phyloP scores from a whole-genome alignment of 202 grass and related monocot genomes.

The Bolboschoenoplectus hybrid region DNA sequence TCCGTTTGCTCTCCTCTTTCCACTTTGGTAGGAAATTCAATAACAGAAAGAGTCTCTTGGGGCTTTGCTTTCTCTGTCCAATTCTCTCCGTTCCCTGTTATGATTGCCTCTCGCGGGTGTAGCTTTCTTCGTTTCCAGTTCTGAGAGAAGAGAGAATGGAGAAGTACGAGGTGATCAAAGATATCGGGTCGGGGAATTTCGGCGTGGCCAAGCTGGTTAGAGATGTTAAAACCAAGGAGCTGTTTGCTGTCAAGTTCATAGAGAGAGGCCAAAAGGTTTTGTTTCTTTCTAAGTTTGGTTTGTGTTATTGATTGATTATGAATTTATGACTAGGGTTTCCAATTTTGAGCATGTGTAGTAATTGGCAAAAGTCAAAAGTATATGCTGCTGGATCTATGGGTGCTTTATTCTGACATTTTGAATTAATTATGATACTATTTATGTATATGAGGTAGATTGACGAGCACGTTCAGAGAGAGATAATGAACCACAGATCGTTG shows the following conservation, averaged over 20 bases:
- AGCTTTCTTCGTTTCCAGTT: constrained; percentile 12
- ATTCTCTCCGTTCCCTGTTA: constrained; percentile 33
- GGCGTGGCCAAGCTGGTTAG: constrained; percentile 85
- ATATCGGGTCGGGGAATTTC: constrained; percentile 93
- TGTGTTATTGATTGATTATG: not conserved
- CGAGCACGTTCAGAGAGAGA: constrained; percentile 97
- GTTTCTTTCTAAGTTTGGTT: constrained; percentile 2
- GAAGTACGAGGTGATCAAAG: constrained; percentile 79
- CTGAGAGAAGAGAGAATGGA: constrained; percentile 51
- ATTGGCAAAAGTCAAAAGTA: too few species aligned
- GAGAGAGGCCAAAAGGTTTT: constrained; percentile 93
- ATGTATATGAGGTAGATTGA: constrained; percentile 59
- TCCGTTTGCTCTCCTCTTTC: constrained; percentile 29
- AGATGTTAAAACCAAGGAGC: constrained; percentile 78
- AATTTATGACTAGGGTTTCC: too few species aligned
- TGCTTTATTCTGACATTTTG: not conserved
- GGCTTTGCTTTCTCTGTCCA: not conserved
- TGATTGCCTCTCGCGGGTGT: constrained; percentile 19
- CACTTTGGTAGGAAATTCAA: constrained; percentile 33
- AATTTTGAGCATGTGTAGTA: too few species aligned
- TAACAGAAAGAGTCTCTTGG: not conserved
- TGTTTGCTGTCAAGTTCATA: constrained; percentile 87
- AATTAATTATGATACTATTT: constrained; percentile 1
- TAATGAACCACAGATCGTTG: constrained; percentile 95
- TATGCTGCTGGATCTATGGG: too few species aligned